Evolutionary conservation across 164 flowering plant genomes (phyloP), one percentile per base, ranked within the genome.

Genomic region (Magnolia sinica): DNA sequence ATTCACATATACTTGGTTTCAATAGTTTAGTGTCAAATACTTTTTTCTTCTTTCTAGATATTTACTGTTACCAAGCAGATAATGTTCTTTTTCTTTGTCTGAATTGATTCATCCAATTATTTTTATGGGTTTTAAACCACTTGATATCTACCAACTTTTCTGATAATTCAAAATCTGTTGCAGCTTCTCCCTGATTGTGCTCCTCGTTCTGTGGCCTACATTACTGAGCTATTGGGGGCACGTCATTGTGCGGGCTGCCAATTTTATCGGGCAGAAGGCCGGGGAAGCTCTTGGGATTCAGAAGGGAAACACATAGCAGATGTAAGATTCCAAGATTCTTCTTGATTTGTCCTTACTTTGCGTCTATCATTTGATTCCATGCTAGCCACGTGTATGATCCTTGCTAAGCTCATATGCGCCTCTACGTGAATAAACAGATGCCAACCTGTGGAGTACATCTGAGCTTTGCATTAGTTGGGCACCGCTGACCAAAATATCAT

Each of bases 101-200:
- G 20, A 14, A 59, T 74, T 73, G 10, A 16, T 20, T 37, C 19
- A 61, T 74, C 23, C 70, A 66, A 11, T 61, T 59, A 10, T 55
- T 55, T 16, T 7, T 9, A 50, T 64, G 66, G 37, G 66, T 64
- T 64, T 22, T 78, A 63, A 69, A 69, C 8, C 19, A 49, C 66
- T 69, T 14, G 49, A 16, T 16, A 37, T 22, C 23, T 59, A 23
- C 71, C 50, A 23, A 22, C 20, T 20, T 74, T 58, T 70, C 14
- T 77, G 27, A 74, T 45, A 10, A 69, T 72, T 50, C 13, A 72
- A 73, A 3, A 74, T 81, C 81, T 83, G 20, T 10, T 83, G 73
- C 90, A 96, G 99, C 97, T 96, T 74, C 84, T 85, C 49, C 93
- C 99, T 16, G 96, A 92, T 14, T 94, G 97, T 83, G 92, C 99